Evolutionary conservation across 148 eudicot species (phyloP).

Genomic region (Persicaria maculosa): DNA sequence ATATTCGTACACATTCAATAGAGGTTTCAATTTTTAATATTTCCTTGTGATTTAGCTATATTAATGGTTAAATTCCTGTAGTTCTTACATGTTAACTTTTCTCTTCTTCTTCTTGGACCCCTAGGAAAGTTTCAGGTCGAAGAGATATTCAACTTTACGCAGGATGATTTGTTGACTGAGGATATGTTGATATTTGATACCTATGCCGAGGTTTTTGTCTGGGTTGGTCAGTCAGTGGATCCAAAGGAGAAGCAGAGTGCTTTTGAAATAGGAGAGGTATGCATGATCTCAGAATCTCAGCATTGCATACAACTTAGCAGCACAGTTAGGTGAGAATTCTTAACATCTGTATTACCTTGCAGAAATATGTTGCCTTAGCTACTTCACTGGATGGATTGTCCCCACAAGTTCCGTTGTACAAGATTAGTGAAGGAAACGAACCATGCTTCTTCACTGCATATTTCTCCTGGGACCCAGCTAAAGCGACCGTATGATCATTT

Average conservation of each 20-base stretch:
- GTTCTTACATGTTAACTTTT: constrained; percentile 18
- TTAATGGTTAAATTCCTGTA: neutral
- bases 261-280: constrained; percentile 85
- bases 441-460: constrained; percentile 93
- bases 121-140: constrained; percentile 95
- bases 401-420: constrained; percentile 67
- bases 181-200: constrained; percentile 92
- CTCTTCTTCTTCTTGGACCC: constrained; percentile 23
- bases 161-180: constrained; percentile 96
- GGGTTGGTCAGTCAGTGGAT: constrained; percentile 95
- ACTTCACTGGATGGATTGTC: constrained; percentile 75
- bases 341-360: constrained; percentile 21
- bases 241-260: constrained; percentile 83
- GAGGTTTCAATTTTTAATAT: constrained; percentile 43
- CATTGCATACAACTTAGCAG: neutral
- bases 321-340: neutral
- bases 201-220: constrained; percentile 86
- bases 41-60: neutral
- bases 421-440: constrained; percentile 88
- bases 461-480: constrained; percentile 90
- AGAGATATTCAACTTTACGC: constrained; percentile 86
- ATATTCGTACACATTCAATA: constrained; percentile 54
- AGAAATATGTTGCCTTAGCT: constrained; percentile 83
- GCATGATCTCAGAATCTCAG: neutral
- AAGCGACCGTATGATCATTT: constrained; percentile 68